A percentile compares a stretch with the other conserved stretches of the same genome.
These are phyloP conservation scores for Diaporthe ilicicola DNA, from an alignment of 2,329 filamentous ascomycete genomes.

Conservation along the genomic window DNA sequence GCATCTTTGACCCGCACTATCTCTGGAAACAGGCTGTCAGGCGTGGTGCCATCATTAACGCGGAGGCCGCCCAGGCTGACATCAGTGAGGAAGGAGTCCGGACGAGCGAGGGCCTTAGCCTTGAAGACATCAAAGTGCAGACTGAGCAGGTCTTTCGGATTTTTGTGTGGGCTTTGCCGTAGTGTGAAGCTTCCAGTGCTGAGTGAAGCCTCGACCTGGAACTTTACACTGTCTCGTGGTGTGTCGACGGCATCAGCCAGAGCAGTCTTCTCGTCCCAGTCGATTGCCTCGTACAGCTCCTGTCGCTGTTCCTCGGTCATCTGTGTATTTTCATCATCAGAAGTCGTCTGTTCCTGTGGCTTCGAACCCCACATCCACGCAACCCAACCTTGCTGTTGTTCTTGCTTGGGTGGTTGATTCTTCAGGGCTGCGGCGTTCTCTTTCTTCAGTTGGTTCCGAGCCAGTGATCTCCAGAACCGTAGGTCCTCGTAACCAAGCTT, in stretches of 20 bases:
- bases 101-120: constrained; percentile 87
- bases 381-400: constrained; percentile 81
- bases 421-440: constrained; percentile 93
- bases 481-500: constrained; percentile 95
- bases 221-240: constrained; percentile 89
- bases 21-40: constrained; percentile 89
- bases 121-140: constrained; percentile 95
- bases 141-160: constrained; percentile 82
- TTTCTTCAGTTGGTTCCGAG: constrained; percentile 92
- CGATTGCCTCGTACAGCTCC: constrained; percentile 96
- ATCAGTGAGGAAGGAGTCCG: constrained; percentile 89
- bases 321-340: constrained; percentile 78
- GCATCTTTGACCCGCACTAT: constrained; percentile 96
- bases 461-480: constrained; percentile 95
- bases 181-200: constrained; percentile 96
- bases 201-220: constrained; percentile 92
- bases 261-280: constrained; percentile 96
- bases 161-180: constrained; percentile 83
- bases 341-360: constrained; percentile 61
- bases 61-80: constrained; percentile 91
- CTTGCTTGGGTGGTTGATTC: constrained; percentile 54
- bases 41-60: constrained; percentile 94
- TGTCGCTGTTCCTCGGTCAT: constrained; percentile 97
- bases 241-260: constrained; percentile 88
- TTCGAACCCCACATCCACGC: constrained; percentile 92